A percentile compares a stretch with the other conserved stretches of the same genome.
Conservation (phyloP, 345 rosid genomes). For the Lepidium sativum region DNA sequence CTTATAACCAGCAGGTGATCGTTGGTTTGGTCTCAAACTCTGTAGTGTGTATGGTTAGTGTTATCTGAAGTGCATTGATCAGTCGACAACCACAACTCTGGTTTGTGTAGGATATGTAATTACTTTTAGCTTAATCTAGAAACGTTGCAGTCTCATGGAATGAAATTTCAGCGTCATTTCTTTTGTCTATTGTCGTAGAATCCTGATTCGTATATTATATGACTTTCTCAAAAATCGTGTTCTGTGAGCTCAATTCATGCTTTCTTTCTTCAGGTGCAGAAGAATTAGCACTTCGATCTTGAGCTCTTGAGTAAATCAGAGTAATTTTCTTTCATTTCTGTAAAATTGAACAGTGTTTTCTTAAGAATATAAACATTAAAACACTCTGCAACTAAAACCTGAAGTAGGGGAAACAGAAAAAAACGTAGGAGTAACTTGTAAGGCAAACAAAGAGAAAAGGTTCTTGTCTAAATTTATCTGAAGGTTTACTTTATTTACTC, state of each 20-base stretch:
- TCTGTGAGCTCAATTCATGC: neutral
- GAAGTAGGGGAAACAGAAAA: too few relatives aligned
- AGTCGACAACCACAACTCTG: neutral
- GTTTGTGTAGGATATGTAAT: slow-evolving; percentile 1
- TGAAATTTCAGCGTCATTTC: neutral
- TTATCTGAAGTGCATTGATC: slow-evolving; percentile 15
- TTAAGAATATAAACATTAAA: neutral
- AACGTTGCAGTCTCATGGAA: neutral
- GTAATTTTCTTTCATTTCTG: neutral
- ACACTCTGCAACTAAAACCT: too few relatives aligned
- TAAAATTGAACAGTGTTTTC: neutral
- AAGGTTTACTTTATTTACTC: too few relatives aligned
- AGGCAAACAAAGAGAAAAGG: too few relatives aligned
- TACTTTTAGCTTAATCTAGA: neutral
- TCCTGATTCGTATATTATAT: neutral
- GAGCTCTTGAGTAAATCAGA: neutral
- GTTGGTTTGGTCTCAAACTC: neutral
- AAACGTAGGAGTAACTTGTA: too few relatives aligned
- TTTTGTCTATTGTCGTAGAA: neutral
- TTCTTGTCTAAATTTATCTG: too few relatives aligned
- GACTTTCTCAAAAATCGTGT: neutral
- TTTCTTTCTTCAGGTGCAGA: neutral
- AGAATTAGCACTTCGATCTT: neutral
- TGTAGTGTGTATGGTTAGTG: neutral
- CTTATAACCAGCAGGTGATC: slow-evolving; percentile 28